A percentile compares a stretch with the other conserved stretches of the same genome.
Conservation (phyloP, 2,329 filamentous ascomycete genomes). For the Fusarium sublunatum region DNA sequence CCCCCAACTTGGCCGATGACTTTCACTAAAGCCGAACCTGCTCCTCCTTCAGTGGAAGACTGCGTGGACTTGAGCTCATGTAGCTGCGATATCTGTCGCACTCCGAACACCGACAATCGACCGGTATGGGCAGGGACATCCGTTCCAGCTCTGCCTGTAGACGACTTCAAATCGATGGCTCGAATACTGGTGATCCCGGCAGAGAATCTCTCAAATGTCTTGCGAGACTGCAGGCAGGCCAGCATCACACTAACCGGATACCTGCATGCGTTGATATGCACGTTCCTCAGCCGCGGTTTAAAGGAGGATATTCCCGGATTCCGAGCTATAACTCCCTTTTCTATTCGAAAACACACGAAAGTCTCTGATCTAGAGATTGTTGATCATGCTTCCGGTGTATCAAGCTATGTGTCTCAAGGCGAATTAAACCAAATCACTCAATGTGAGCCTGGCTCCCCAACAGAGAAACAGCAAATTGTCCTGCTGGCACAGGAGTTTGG, state of each 20-base stretch:
- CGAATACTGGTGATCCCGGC: not conserved
- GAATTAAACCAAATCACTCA: not conserved
- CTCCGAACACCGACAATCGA: not conserved
- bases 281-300: accelerated
- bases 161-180: constrained; percentile 5
- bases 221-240: constrained; percentile 13
- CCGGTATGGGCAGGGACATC: constrained; percentile 4
- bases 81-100: not conserved
- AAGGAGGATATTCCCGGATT: not conserved
- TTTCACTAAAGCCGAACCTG: not conserved
- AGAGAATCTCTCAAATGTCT: accelerated
- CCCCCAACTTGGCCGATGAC: constrained; percentile 13
- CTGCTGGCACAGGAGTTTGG: not conserved
- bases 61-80: not conserved
- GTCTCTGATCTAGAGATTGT: not conserved
- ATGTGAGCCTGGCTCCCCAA: not conserved
- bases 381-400: constrained; percentile 20
- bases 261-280: constrained; percentile 14
- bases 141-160: not conserved
- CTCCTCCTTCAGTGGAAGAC: constrained; percentile 11
- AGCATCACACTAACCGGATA: constrained; percentile 11
- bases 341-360: constrained; percentile 1
- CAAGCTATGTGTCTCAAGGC: not conserved
- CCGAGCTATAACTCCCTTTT: constrained; percentile 17
- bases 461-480: not conserved